These are phyloP conservation scores for Nothophaeocryptopus gaeumannii DNA, from an alignment of 2,329 filamentous ascomycete species.

Conservation along the genomic window DNA sequence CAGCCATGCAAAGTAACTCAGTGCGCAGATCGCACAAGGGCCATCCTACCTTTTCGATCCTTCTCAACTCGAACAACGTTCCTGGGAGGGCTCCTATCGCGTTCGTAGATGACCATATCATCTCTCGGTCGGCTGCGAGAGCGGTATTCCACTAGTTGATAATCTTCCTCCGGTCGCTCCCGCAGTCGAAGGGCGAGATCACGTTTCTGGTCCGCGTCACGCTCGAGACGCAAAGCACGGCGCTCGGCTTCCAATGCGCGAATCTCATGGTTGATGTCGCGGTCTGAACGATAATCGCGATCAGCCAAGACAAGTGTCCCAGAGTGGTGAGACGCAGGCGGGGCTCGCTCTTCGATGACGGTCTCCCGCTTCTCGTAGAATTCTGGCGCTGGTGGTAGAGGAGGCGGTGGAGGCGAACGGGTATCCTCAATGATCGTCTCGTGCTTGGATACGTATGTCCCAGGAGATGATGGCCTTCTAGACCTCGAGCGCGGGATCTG, in stretches of 20 bases:
- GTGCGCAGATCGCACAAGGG: conserved; percentile 74
- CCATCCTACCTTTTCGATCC: conserved; percentile 95
- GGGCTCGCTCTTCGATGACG: conserved; percentile 31
- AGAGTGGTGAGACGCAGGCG: conserved; percentile 5
- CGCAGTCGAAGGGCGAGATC: conserved; percentile 40
- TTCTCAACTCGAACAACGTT: conserved; percentile 71
- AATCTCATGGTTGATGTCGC: conserved; percentile 71
- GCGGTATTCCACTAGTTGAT: conserved; percentile 42
- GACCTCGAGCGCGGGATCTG: conserved; percentile 27
- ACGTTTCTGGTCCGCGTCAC: conserved; percentile 47
- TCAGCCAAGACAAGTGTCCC: conserved; percentile 22
- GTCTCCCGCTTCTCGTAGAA: conserved; percentile 32
- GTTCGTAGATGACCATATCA: conserved; percentile 55
- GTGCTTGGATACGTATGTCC: conserved; percentile 29
- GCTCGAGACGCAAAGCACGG: conserved; percentile 56
- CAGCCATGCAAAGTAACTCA: conserved; percentile 33
- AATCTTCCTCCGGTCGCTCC: conserved; percentile 52
- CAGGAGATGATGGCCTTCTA: conserved; percentile 24
- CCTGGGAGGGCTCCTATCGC: conserved; percentile 43
- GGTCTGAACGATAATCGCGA: conserved; percentile 43
- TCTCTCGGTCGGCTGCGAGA: conserved; percentile 55
- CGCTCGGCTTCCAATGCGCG: conserved; percentile 66
- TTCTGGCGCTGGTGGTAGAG: conserved; percentile 26
- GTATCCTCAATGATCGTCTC: conserved; percentile 32
- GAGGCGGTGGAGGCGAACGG: conserved; percentile 23